phyloP scores from a whole-genome alignment of 2,329 filamentous ascomycete genomes.

The Phaeosphaeriaceae sp. region DNA sequence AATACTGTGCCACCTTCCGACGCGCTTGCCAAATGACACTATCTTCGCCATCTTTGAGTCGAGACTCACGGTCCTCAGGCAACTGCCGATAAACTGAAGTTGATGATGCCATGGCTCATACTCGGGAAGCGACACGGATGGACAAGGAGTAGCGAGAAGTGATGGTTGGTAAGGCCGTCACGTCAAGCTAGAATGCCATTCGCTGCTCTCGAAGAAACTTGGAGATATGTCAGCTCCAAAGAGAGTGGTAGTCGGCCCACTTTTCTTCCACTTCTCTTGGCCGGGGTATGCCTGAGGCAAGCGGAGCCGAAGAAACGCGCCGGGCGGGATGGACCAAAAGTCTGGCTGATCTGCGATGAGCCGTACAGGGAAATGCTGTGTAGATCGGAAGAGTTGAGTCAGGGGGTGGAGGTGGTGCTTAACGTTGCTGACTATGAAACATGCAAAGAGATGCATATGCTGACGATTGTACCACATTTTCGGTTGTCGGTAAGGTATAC shows the following conservation, averaged over 20 bases:
- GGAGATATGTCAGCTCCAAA: slow-evolving; percentile 4
- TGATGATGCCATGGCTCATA: neutral
- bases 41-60: neutral
- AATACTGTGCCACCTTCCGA: neutral
- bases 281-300: slow-evolving; percentile 1
- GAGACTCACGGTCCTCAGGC: neutral
- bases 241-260: slow-evolving; percentile 1
- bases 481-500: neutral
- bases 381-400: neutral
- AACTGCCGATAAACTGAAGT: neutral
- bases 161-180: slow-evolving; percentile 3
- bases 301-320: slow-evolving; percentile 8
- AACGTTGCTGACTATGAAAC: neutral
- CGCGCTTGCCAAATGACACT: neutral
- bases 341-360: neutral
- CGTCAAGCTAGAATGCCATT: slow-evolving; percentile 2
- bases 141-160: slow-evolving; percentile 4
- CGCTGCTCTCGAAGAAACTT: neutral
- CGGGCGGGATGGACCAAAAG: neutral
- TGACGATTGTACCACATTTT: neutral
- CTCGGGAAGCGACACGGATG: neutral
- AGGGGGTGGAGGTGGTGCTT: neutral
- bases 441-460: neutral
- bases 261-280: slow-evolving; percentile 1
- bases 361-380: slow-evolving; percentile 1